phyloP scores from a whole-genome alignment of 2,329 filamentous ascomycete species.

The Ramularia collo-cygni region DNA sequence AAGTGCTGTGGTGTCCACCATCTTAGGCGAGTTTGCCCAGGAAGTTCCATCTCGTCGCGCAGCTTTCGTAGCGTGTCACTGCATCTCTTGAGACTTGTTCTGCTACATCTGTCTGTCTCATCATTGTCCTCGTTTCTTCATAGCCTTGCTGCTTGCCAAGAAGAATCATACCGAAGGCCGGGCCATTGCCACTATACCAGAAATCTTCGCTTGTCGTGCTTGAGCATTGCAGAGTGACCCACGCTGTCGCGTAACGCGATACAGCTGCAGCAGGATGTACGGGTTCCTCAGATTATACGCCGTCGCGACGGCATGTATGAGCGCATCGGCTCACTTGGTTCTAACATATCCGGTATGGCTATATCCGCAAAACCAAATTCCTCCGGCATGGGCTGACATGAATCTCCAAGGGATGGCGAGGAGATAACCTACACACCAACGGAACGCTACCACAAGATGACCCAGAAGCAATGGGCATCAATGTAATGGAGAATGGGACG shows the following conservation, averaged over 20 bases:
- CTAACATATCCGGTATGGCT: constrained; percentile 62
- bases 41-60: too few relatives aligned
- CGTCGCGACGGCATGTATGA: constrained; percentile 1
- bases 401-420: constrained; percentile 60
- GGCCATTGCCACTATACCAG: not conserved
- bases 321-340: constrained; percentile 63
- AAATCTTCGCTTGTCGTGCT: too few relatives aligned
- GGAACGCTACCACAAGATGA: constrained; percentile 40
- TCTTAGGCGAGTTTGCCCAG: too few relatives aligned
- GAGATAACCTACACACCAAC: constrained; percentile 76
- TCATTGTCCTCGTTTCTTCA: too few relatives aligned
- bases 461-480: constrained; percentile 40
- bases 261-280: constrained; percentile 9
- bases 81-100: too few relatives aligned
- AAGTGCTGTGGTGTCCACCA: too few relatives aligned
- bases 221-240: not conserved
- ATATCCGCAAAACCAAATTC: not conserved
- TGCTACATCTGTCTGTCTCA: too few relatives aligned
- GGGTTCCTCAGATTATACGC: constrained; percentile 6
- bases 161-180: not conserved
- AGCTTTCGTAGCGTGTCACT: too few relatives aligned
- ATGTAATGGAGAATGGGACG: constrained; percentile 16
- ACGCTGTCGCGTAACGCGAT: not conserved
- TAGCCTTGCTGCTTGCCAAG: not conserved
- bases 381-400: not conserved